Conservation (phyloP, 78 protist species). For the Dictyostelium purpureum region DNA sequence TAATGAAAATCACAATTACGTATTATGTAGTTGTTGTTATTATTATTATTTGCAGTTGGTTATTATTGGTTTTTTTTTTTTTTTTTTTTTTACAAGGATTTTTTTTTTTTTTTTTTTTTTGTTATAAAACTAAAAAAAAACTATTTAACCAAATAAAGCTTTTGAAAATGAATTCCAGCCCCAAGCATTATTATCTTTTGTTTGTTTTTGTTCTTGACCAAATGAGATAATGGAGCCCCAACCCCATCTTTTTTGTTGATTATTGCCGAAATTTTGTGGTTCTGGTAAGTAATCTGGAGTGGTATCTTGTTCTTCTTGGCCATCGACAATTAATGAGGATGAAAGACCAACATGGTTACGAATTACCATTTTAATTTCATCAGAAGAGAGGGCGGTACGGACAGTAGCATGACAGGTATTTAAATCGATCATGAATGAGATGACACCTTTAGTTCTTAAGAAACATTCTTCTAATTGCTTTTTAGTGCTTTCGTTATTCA, state of each 20-base stretch:
- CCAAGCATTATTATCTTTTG: background rate
- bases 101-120: too few species aligned
- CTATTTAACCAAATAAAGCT: constrained; percentile 65
- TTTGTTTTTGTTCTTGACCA: constrained; percentile 7
- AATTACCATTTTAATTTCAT: constrained; percentile 42
- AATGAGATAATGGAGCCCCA: constrained; percentile 63
- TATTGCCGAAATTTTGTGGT: background rate
- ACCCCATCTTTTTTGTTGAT: constrained; percentile 35
- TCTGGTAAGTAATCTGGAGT: constrained; percentile 62
- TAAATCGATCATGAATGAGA: constrained; percentile 69
- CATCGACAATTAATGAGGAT: constrained; percentile 55
- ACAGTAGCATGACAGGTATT: constrained; percentile 61
- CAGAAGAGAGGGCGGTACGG: constrained; percentile 28
- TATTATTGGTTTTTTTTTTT: background rate
- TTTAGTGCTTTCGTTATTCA: constrained; percentile 44
- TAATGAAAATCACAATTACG: too few species aligned
- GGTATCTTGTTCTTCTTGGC: constrained; percentile 56
- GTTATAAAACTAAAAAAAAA: too few species aligned
- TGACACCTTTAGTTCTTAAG: constrained; percentile 56
- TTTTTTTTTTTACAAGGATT: too few species aligned
- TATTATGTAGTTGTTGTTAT: background rate
- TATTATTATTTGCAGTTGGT: background rate
- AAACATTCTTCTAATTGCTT: constrained; percentile 63
- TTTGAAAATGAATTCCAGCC: constrained; percentile 65
- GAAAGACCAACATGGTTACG: constrained; percentile 38